Evolutionary conservation across 495 filamentous ascomycete species (phyloP).

Genomic region (Aspergillus haitiensis): DNA sequence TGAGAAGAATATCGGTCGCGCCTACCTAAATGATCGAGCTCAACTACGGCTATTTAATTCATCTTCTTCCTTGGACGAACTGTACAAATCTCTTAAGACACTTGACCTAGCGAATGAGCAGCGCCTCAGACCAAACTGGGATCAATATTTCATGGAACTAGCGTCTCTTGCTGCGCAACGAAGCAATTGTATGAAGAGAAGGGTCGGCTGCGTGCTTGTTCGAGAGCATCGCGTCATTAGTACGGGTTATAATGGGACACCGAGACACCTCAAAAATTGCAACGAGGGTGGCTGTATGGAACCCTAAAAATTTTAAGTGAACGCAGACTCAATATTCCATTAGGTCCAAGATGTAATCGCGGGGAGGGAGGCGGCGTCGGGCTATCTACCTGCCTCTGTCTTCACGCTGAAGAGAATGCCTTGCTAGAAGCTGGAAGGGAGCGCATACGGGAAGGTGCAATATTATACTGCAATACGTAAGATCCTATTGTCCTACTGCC

Average conservation of each 20-base stretch:
- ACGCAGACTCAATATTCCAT: conserved; percentile 13
- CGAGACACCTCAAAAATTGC: conserved; percentile 81
- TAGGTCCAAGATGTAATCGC: conserved; percentile 76
- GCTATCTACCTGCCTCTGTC: conserved; percentile 83
- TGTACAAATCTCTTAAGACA: conserved; percentile 64
- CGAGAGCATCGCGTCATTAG: conserved; percentile 83
- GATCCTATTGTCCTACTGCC: conserved; percentile 17
- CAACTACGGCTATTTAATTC: conserved; percentile 84
- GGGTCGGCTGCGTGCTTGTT: conserved; percentile 94
- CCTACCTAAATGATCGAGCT: conserved; percentile 73
- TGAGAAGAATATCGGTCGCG: conserved; percentile 60
- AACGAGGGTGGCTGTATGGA: conserved; percentile 84
- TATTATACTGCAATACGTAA: conserved; percentile 89
- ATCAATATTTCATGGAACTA: conserved; percentile 96
- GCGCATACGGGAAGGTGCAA: conserved; percentile 73
- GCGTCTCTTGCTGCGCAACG: conserved; percentile 88
- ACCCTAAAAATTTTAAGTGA: conserved; percentile 43
- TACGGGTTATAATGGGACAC: conserved; percentile 98
- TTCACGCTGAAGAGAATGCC: conserved; percentile 97
- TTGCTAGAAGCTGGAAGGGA: conserved; percentile 91
- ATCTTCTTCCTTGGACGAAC: conserved; percentile 63
- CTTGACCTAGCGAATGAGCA: conserved; percentile 75
- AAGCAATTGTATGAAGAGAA: conserved; percentile 96
- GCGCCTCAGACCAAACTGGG: conserved; percentile 89
- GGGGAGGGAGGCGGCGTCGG: conserved; percentile 67